These are phyloP conservation scores for Cercospora beticola DNA, from an alignment of 2,329 filamentous ascomycete species.

Conservation along the genomic window DNA sequence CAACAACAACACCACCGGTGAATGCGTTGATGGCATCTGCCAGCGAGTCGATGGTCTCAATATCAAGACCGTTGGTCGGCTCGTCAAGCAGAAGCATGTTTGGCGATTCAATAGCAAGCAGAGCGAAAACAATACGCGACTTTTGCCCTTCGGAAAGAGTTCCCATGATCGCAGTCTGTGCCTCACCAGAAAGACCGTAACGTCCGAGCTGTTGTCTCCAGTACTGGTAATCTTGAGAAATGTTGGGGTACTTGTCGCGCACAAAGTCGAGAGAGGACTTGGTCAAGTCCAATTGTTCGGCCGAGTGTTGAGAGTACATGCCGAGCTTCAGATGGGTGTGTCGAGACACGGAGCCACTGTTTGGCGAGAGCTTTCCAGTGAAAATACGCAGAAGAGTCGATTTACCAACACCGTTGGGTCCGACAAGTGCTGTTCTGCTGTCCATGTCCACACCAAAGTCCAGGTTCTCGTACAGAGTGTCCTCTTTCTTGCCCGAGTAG, in stretches of 20 bases:
- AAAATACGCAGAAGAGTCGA: constrained; percentile 94
- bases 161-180: constrained; percentile 96
- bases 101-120: constrained; percentile 89
- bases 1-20: constrained; percentile 93
- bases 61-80: constrained; percentile 98
- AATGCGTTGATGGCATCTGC: constrained; percentile 97
- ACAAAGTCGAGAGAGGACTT: constrained; percentile 98
- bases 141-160: constrained; percentile 97
- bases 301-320: constrained; percentile 97
- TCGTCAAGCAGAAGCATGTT: constrained; percentile 99
- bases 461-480: constrained; percentile 93
- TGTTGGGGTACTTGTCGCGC: constrained; percentile 84
- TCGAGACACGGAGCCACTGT: constrained; percentile 74
- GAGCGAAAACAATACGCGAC: constrained; percentile 94
- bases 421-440: constrained; percentile 92
- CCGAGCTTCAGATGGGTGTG: constrained; percentile 99
- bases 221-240: constrained; percentile 98
- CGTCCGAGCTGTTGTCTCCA: constrained; percentile 96
- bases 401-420: constrained; percentile 98
- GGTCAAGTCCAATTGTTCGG: constrained; percentile 95
- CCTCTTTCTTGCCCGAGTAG: constrained; percentile 84
- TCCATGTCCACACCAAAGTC: constrained; percentile 99
- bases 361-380: constrained; percentile 90
- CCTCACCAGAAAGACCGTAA: constrained; percentile 89
- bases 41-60: constrained; percentile 95